Conservation (phyloP, 768 basidiomycete genomes). For the Auriscalpium microsporum region DNA sequence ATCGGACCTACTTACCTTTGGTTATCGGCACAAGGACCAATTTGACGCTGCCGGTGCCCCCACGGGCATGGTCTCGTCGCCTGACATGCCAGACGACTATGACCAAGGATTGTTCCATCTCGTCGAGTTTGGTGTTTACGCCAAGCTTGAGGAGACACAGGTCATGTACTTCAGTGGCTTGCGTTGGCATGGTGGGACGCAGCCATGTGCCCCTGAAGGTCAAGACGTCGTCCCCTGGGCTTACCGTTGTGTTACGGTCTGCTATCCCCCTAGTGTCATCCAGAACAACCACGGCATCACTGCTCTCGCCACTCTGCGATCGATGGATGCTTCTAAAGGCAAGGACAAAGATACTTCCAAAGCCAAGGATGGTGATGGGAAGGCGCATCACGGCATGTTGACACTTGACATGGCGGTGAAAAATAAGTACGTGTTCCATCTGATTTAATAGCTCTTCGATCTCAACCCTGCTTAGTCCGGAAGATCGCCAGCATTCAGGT, state of each 20-base stretch:
- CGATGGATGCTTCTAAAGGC: neutral
- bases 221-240: neutral
- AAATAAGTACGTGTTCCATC: neutral
- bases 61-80: neutral
- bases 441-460: neutral
- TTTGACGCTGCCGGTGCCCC: neutral
- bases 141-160: neutral
- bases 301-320: neutral
- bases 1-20: neutral
- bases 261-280: neutral
- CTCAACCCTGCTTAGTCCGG: neutral
- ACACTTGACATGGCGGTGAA: neutral
- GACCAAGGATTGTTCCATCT: neutral
- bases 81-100: neutral
- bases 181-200: neutral
- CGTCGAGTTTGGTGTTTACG: neutral
- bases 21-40: neutral
- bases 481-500: neutral
- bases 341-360: neutral
- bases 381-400: neutral
- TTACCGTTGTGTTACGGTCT: neutral
- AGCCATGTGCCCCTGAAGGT: neutral
- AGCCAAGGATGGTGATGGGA: neutral
- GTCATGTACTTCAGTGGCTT: neutral
- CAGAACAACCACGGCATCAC: neutral